These are phyloP conservation scores for Botrytis medusae DNA, from an alignment of 2,329 filamentous ascomycete species.

Conservation along the genomic window DNA sequence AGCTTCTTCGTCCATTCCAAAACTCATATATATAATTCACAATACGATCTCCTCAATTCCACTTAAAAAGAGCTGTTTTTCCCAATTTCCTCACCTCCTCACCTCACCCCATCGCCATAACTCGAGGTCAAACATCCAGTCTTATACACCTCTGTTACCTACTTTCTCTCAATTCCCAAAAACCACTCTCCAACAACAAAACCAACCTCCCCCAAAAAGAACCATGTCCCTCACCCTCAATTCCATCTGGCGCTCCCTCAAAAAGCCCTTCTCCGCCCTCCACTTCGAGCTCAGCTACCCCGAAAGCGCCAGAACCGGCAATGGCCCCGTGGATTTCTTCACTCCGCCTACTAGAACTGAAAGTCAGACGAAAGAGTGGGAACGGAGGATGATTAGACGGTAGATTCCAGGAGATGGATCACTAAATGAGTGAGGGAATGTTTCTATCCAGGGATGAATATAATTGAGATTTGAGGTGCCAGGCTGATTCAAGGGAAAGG, in stretches of 20 bases:
- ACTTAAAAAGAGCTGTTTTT: no score
- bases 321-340: not conserved
- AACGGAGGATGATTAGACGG: slow-evolving; percentile 8
- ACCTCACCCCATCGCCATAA: not conserved
- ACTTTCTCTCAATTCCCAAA: not conserved
- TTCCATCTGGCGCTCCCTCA: not conserved
- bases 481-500: not conserved
- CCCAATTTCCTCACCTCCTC: not conserved
- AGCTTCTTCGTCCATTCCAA: not conserved
- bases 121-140: not conserved
- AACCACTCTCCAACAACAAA: not conserved
- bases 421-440: not conserved
- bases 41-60: not conserved
- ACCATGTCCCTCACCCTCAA: not conserved
- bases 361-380: slow-evolving; percentile 10
- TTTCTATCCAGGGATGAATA: not conserved
- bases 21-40: not conserved
- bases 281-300: slow-evolving; percentile 1
- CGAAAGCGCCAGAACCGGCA: not conserved
- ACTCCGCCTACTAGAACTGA: not conserved
- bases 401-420: not conserved
- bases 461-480: not conserved
- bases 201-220: not conserved
- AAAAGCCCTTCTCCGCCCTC: not conserved
- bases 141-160: not conserved